Evolutionary conservation across 1,284 basidiomycete species (phyloP), one percentile per base, ranked within the genome.

Genomic region (Meira miltonrushii): DNA sequence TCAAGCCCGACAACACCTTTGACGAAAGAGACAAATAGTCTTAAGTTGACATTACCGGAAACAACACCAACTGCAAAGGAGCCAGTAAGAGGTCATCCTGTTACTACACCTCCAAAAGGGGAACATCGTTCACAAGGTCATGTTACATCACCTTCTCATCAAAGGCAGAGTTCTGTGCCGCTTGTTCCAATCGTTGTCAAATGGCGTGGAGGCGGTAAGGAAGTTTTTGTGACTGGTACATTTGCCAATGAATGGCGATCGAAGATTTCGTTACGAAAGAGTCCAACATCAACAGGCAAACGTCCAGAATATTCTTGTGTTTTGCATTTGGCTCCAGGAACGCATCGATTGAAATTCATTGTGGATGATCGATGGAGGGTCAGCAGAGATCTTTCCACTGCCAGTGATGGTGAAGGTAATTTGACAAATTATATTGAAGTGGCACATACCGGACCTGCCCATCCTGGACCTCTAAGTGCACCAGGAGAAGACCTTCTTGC

Each of bases 271-370:
- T 59, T 78, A 54, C 59, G 53, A 43, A 41, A 59, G 39, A 28
- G 9, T 25, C 49, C 11, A 56, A 19, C 33, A 23, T 23, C 46
- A 5, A 23, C 17, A 8, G 21, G 46, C 12, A 50, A 40, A 23
- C 72, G 68, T 21, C 62, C 66, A 8, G 71, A 70, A 41, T 73
- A 74, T 57, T 63, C 67, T 7, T 69, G 69, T 52, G 65, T 75
- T 25, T 60, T 78, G 12, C 71, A 77, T 49, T 63, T 78, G 21
- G 85, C 87, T 12, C 92, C 93, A 0, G 95, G 94, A 21, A 93
- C 92, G 1, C 93, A 98, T 77, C 89, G 94, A 62, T 84, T 97
- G 76, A 92, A 93, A 67, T 98, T 97, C 82, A 85, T 97, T 67
- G 91, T 98, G 61, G 95, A 98, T 79, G 88, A 90, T 60, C 85